phyloP scores from a whole-genome alignment of 2,329 filamentous ascomycete species.

The Aureobasidium subglaciale region DNA sequence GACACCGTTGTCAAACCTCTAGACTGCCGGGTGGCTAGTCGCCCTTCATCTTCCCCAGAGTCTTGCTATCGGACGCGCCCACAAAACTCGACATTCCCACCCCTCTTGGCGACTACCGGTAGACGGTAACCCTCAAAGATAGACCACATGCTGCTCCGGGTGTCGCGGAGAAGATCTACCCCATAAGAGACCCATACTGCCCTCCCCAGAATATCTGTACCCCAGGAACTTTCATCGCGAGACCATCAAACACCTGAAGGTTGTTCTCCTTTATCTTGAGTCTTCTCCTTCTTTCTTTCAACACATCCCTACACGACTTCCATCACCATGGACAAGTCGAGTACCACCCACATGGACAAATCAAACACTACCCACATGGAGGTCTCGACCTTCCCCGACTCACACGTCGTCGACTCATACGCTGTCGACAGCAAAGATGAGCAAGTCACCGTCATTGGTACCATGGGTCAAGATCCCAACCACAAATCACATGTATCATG shows the following conservation, averaged over 20 bases:
- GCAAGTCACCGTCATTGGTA: constrained; percentile 11
- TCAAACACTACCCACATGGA: background rate
- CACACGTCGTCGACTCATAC: constrained; percentile 4
- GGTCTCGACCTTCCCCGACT: background rate
- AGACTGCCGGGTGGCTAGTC: background rate
- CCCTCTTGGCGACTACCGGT: background rate
- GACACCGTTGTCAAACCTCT: background rate
- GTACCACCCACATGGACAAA: background rate
- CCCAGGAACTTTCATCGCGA: background rate
- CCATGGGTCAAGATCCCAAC: constrained; percentile 6
- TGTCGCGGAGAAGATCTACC: background rate
- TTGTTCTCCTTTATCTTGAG: background rate
- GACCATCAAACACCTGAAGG: background rate
- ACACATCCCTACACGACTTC: background rate
- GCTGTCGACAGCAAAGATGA: constrained; percentile 4
- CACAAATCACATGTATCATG: background rate
- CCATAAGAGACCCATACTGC: background rate
- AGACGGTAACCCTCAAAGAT: background rate
- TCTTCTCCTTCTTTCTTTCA: background rate
- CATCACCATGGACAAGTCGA: background rate
- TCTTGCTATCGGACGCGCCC: background rate
- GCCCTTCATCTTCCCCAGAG: background rate
- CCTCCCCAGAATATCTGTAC: background rate
- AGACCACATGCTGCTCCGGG: background rate
- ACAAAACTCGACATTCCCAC: background rate